Base-by-base conservation (phyloP, 192 early-diverging fungal genomes). In the Rhizophagus prolifer region DNA sequence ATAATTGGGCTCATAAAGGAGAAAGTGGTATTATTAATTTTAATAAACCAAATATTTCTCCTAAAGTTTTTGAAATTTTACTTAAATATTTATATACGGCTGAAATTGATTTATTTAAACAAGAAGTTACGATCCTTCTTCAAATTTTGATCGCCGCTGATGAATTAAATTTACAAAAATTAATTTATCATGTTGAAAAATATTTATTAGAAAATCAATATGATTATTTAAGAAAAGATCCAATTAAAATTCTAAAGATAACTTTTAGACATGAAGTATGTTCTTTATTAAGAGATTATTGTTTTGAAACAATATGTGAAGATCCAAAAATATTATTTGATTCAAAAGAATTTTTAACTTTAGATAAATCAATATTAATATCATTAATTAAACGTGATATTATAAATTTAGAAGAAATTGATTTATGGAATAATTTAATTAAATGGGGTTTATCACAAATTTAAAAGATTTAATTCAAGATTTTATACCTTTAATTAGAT, bases 401-500 rank as follows among this genome's bases (percentile, higher is more conserved):
- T 23, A 25, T 74, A 6, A 34, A 41, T 36, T 63, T 63, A 6
- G 59, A 74, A 59, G 72, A 74, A 26, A 63, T 74, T 60, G 72
- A 63, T 21, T 28, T 63, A 19, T 74, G 72, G 72, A 50, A 58
- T 21, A 74, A 61, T 38, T 13, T 74, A 38, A 59, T 74, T 62
- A 74, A 74, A 74, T 74, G 72, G 72, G 34, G 59, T 41, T 14
- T 62, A 13, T 26, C 72, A 61, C 72, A 74, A 44, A 26, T 19
- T 38, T 75, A 50, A 61, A 21, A 23, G 25, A 75, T 50, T 47
- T 41, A 26, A 9, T 75, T 7, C 25, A 75, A 21, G 25, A 64
- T 25, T 65, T 58, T 41, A 75, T 66, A 31, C 74, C 74, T 14
- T 75, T 75, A 59, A 75, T 75, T 26, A 63, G 74, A 75, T 75